phyloP scores from a whole-genome alignment of 2,329 filamentous ascomycete species.

The Pezicula neosporulosa region DNA sequence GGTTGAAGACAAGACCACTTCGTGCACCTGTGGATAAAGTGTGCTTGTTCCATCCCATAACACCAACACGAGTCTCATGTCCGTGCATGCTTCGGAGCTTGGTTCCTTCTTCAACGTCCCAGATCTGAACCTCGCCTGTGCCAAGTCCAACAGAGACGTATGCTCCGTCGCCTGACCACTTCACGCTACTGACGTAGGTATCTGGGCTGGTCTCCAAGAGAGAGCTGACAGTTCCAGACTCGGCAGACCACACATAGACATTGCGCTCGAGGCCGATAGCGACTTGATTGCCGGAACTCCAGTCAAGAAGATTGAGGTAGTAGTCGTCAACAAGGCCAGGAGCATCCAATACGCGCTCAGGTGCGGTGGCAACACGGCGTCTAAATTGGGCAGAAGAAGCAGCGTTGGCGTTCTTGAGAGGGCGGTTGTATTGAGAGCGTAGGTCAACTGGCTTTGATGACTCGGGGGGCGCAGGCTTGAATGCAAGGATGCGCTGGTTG shows the following conservation, averaged over 20 bases:
- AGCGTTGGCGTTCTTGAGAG: slow-evolving; percentile 73
- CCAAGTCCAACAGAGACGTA: slow-evolving; percentile 95
- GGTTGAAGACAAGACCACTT: slow-evolving; percentile 94
- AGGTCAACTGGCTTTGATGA: slow-evolving; percentile 98
- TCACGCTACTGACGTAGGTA: slow-evolving; percentile 96
- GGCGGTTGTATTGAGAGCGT: slow-evolving; percentile 95
- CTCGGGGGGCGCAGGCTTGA: slow-evolving; percentile 97
- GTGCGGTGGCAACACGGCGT: slow-evolving; percentile 88
- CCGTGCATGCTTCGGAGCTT: slow-evolving; percentile 99
- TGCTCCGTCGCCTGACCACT: slow-evolving; percentile 96
- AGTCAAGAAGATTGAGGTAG: slow-evolving; percentile 97
- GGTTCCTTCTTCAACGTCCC: slow-evolving; percentile 91
- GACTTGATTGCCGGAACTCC: slow-evolving; percentile 97
- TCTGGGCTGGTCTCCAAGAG: slow-evolving; percentile 85
- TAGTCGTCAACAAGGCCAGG: slow-evolving; percentile 97
- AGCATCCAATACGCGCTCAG: slow-evolving; percentile 93
- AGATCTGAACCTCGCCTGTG: slow-evolving; percentile 96
- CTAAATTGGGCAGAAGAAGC: slow-evolving; percentile 80
- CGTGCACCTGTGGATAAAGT: slow-evolving; percentile 91
- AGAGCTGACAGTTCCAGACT: slow-evolving; percentile 83
- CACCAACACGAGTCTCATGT: slow-evolving; percentile 92
- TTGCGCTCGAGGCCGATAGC: slow-evolving; percentile 95
- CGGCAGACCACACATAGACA: slow-evolving; percentile 98
- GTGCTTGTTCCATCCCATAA: slow-evolving; percentile 99
- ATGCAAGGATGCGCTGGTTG: slow-evolving; percentile 93